Conservation (phyloP, 2,329 filamentous ascomycete species). For the Hortaea sp. region DNA sequence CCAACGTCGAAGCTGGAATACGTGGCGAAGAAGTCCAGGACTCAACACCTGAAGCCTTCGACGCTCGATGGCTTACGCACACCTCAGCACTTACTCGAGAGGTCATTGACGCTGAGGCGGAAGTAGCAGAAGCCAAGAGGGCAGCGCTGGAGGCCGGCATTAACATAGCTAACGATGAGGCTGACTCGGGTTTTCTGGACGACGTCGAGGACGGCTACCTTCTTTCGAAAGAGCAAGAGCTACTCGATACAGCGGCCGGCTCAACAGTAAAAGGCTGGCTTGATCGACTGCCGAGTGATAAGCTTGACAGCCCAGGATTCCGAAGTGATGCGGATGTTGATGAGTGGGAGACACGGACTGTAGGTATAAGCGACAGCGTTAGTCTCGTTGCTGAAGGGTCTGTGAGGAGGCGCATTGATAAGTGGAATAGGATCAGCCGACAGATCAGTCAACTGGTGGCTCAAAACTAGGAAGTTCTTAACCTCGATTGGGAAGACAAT, state of each 20-base stretch:
- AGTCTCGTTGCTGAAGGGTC: constrained; percentile 13
- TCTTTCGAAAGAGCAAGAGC: constrained; percentile 4
- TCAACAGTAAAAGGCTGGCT: constrained; percentile 3
- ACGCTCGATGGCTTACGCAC: constrained; percentile 5
- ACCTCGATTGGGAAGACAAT: no score
- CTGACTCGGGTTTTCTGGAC: constrained; percentile 9
- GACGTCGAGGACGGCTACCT: constrained; percentile 10
- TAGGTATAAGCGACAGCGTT: constrained; percentile 12
- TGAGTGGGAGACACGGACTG: constrained; percentile 6
- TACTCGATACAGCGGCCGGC: not conserved
- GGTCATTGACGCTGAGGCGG: constrained; percentile 12
- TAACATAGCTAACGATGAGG: constrained; percentile 3
- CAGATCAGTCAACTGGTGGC: no score
- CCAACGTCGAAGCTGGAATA: not conserved
- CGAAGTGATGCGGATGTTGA: constrained; percentile 1
- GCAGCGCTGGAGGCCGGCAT: constrained; percentile 5
- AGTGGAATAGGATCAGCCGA: constrained; percentile 4
- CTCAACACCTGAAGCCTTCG: constrained; percentile 5
- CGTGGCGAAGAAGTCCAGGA: constrained; percentile 3
- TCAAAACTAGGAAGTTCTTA: no score
- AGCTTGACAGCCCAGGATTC: not conserved
- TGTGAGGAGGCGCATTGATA: constrained; percentile 10
- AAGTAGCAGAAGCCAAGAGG: constrained; percentile 4
- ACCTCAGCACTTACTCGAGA: constrained; percentile 8
- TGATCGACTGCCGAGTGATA: not conserved